Evolutionary conservation across 768 basidiomycete genomes (phyloP).

Genomic region (Lactarius sp.): DNA sequence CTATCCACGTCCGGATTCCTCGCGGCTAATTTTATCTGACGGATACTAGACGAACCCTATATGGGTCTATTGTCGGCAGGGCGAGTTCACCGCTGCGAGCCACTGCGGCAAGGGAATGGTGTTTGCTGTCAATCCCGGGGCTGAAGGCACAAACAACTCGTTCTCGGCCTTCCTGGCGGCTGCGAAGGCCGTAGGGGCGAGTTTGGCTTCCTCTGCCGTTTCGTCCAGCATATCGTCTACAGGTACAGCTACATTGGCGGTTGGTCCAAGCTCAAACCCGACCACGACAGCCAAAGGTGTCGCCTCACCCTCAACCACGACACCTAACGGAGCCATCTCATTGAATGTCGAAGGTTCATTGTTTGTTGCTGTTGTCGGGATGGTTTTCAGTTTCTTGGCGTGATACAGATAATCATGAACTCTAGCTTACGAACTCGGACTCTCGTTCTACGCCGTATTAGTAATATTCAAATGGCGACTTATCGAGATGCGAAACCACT

Average conservation of each 20-base stretch:
- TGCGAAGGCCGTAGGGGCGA: conserved; percentile 7
- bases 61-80: conserved; percentile 30
- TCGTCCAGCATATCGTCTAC: conserved; percentile 32
- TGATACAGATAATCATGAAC: conserved; percentile 42
- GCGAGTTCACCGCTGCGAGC: conserved; percentile 7
- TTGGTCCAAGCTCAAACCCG: background rate
- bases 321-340: background rate
- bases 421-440: background rate
- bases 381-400: conserved; percentile 23
- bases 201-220: conserved; percentile 16
- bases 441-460: background rate
- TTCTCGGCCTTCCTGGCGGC: conserved; percentile 6
- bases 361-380: conserved; percentile 23
- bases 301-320: background rate
- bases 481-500: background rate
- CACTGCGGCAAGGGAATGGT: conserved; percentile 32
- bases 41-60: conserved; percentile 21
- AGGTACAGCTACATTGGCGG: conserved; percentile 15
- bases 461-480: background rate
- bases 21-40: background rate
- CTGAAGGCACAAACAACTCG: background rate
- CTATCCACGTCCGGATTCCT: background rate
- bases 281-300: background rate
- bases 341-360: conserved; percentile 26
- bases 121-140: conserved; percentile 29